Evolutionary conservation across 2,329 filamentous ascomycete species (phyloP).

Genomic region (Microsporum canis): DNA sequence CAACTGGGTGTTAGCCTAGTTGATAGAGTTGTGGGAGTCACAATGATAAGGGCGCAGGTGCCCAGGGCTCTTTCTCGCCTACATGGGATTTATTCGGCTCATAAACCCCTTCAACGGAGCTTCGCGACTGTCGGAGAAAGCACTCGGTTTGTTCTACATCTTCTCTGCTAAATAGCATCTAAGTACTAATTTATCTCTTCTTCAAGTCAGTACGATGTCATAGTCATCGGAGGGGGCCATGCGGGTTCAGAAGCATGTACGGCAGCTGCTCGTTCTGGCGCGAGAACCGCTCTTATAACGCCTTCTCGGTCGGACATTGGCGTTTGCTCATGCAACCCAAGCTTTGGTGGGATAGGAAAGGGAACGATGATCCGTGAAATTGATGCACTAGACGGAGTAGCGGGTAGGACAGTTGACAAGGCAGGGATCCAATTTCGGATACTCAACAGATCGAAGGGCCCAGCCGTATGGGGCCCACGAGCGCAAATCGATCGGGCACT

Average conservation of each 20-base stretch:
- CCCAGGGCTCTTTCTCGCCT: conserved; percentile 21
- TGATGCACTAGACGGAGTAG: conserved; percentile 84
- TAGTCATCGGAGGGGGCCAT: conserved; percentile 92
- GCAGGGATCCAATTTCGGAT: conserved; percentile 89
- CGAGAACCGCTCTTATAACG: conserved; percentile 79
- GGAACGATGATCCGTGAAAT: conserved; percentile 92
- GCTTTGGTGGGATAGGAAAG: conserved; percentile 96
- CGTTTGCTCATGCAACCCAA: conserved; percentile 92
- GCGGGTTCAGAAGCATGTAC: conserved; percentile 89
- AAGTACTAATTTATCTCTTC: conserved; percentile 6
- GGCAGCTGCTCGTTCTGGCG: conserved; percentile 78
- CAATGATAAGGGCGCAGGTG: conserved; percentile 28
- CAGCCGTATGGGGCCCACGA: conserved; percentile 91
- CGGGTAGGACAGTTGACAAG: conserved; percentile 81
- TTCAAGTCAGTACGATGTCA: conserved; percentile 66
- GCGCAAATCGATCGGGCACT: conserved; percentile 89
- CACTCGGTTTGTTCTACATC: conserved; percentile 23
- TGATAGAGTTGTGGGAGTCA: background rate
- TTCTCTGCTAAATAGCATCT: background rate
- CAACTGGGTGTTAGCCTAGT: background rate
- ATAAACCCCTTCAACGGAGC: conserved; percentile 18
- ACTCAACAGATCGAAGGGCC: conserved; percentile 78
- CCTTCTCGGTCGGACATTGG: conserved; percentile 81
- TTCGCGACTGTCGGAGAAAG: conserved; percentile 32
- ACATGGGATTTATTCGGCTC: conserved; percentile 17